A percentile compares a stretch with the other conserved stretches of the same genome.
Evolutionary conservation across 2,329 filamentous ascomycete species (phyloP).

Genomic region (Sclerotinia minor): DNA sequence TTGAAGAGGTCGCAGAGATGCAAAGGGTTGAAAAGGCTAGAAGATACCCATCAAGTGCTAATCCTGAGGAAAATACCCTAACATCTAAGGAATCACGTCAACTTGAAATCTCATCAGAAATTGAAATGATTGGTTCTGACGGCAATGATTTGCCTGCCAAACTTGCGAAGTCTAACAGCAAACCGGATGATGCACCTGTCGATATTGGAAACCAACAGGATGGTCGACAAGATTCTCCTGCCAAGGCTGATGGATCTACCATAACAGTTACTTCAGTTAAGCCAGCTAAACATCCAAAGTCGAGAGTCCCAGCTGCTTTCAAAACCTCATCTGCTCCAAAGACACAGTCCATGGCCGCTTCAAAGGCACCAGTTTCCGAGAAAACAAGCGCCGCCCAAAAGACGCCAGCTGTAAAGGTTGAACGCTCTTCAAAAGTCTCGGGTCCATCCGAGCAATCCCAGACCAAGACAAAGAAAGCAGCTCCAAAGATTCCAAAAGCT

Average conservation of each 20-base stretch:
- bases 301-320: not conserved
- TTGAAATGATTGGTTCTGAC: not conserved
- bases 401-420: not conserved
- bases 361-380: not conserved
- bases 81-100: not conserved
- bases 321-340: not conserved
- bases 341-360: not conserved
- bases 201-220: conserved; percentile 13
- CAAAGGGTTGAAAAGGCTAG: not conserved
- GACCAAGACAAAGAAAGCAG: conserved; percentile 10
- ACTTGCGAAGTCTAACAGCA: not conserved
- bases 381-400: not conserved
- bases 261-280: not conserved
- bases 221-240: conserved; percentile 2
- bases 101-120: not conserved
- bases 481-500: conserved; percentile 1
- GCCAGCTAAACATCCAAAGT: not conserved
- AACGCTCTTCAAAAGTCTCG: not conserved
- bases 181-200: not conserved
- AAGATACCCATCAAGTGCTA: conserved; percentile 8
- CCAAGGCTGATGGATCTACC: not conserved
- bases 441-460: not conserved
- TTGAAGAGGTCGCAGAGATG: not conserved
- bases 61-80: not conserved
- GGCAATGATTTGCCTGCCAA: not conserved